A percentile compares a stretch with the other conserved stretches of the same genome.
These are phyloP conservation scores for Cochlearia excelsa DNA, from an alignment of 345 rosid species.

Conservation along the genomic window DNA sequence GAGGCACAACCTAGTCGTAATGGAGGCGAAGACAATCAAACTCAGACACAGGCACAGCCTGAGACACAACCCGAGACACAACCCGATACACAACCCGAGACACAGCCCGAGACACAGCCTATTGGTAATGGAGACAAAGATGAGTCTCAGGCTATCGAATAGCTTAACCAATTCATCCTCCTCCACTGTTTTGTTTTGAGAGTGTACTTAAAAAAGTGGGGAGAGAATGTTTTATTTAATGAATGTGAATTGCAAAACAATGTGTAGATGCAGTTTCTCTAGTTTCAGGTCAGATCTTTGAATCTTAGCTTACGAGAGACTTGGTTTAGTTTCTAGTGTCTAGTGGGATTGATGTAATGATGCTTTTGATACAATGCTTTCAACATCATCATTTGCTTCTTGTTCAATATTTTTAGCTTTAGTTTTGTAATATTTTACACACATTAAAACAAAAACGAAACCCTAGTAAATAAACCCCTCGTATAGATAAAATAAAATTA, in stretches of 20 bases:
- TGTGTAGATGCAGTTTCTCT: constrained; percentile 28
- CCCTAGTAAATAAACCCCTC: too few species aligned
- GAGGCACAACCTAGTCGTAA: background rate
- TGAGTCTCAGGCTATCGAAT: too few species aligned
- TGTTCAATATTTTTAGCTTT: too few species aligned
- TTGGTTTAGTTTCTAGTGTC: background rate
- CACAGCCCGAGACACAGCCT: too few species aligned
- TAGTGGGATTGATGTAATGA: too few species aligned
- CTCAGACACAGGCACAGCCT: background rate
- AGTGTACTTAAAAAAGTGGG: constrained; percentile 32
- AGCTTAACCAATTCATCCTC: background rate
- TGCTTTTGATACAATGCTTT: too few species aligned
- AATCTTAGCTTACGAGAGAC: constrained; percentile 14
- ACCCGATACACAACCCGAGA: too few species aligned
- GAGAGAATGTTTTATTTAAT: constrained; percentile 16
- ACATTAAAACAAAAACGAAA: too few species aligned
- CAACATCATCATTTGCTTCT: too few species aligned
- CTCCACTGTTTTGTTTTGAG: constrained; percentile 24
- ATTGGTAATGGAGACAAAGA: too few species aligned
- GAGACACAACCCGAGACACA: background rate
- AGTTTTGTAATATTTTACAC: too few species aligned
- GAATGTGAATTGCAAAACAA: constrained; percentile 25
- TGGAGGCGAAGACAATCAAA: background rate
- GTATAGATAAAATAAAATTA: too few species aligned
- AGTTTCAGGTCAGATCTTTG: constrained; percentile 2